A percentile compares a stretch with the other conserved stretches of the same genome.
Evolutionary conservation across 2,329 filamentous ascomycete genomes (phyloP).

Genomic region (Magnaporthiopsis incrustans): DNA sequence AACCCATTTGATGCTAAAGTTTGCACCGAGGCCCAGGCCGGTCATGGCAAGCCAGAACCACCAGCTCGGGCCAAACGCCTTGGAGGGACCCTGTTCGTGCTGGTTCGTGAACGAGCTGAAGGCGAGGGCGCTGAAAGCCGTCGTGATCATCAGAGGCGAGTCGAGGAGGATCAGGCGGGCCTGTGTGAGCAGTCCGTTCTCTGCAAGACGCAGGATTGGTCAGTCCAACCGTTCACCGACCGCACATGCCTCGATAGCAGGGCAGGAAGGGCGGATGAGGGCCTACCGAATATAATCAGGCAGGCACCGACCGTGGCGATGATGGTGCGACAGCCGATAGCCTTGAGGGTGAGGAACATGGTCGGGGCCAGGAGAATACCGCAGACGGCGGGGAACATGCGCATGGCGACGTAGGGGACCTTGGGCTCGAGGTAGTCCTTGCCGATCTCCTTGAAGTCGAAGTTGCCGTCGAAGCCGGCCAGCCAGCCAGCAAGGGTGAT

Average conservation of each 20-base stretch:
- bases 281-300: conserved; percentile 83
- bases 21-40: conserved; percentile 80
- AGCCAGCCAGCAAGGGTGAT: conserved; percentile 93
- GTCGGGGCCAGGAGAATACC: conserved; percentile 82
- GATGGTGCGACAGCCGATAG: conserved; percentile 76
- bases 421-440: conserved; percentile 94
- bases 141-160: conserved; percentile 88
- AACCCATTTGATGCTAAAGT: conserved; percentile 97
- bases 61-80: conserved; percentile 85
- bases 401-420: conserved; percentile 97
- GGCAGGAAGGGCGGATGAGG: not conserved
- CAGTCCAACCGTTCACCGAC: not conserved
- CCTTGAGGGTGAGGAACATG: conserved; percentile 93
- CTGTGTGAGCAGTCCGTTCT: conserved; percentile 93
- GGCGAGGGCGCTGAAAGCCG: conserved; percentile 80
- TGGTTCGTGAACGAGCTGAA: conserved; percentile 95
- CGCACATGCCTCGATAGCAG: not conserved
- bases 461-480: conserved; percentile 88
- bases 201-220: conserved; percentile 35
- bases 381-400: conserved; percentile 81
- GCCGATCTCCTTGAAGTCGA: conserved; percentile 99
- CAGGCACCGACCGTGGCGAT: conserved; percentile 77
- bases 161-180: conserved; percentile 93
- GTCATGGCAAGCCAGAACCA: conserved; percentile 96
- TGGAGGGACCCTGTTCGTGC: conserved; percentile 82